A percentile compares a stretch with the other conserved stretches of the same genome.
Conservation (phyloP, 202 grass and related monocot species). For the Brachypodium distachyon region DNA sequence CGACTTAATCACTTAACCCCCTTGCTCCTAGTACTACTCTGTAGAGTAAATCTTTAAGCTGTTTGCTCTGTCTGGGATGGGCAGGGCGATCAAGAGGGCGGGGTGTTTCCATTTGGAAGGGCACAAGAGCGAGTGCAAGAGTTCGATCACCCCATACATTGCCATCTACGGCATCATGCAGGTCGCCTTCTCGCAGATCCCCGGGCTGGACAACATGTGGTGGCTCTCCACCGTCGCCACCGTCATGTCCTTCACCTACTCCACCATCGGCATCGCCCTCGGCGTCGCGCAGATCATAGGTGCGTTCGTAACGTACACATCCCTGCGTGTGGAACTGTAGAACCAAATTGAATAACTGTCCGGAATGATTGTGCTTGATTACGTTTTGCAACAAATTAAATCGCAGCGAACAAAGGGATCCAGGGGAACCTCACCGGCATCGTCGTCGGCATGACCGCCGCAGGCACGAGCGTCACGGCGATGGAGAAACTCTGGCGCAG, state of each 20-base stretch:
- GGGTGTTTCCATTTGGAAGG: conserved; percentile 70
- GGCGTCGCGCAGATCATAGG: conserved; percentile 43
- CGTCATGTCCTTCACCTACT: conserved; percentile 69
- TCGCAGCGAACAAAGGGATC: conserved; percentile 33
- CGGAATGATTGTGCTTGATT: too few species aligned
- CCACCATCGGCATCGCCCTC: conserved; percentile 51
- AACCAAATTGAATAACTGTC: not conserved
- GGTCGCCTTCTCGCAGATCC: conserved; percentile 65
- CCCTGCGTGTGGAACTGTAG: not conserved
- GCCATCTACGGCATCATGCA: conserved; percentile 42
- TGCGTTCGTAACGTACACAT: not conserved
- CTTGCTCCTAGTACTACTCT: not conserved
- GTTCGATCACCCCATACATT: conserved; percentile 47
- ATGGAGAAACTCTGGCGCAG: conserved; percentile 45
- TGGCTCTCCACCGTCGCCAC: conserved; percentile 66
- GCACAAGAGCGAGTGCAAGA: conserved; percentile 34
- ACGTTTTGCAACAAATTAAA: not conserved
- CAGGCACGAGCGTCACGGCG: conserved; percentile 5
- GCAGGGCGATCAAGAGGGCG: conserved; percentile 53
- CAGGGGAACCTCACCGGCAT: conserved; percentile 47
- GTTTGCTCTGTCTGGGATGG: not conserved
- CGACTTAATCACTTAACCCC: too few species aligned
- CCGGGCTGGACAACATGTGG: conserved; percentile 39
- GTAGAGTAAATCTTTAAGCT: not conserved
- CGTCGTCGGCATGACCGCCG: conserved; percentile 31